A percentile compares a stretch with the other conserved stretches of the same genome.
Evolutionary conservation across 768 basidiomycete species (phyloP).

Genomic region (Plicaturopsis crispa): DNA sequence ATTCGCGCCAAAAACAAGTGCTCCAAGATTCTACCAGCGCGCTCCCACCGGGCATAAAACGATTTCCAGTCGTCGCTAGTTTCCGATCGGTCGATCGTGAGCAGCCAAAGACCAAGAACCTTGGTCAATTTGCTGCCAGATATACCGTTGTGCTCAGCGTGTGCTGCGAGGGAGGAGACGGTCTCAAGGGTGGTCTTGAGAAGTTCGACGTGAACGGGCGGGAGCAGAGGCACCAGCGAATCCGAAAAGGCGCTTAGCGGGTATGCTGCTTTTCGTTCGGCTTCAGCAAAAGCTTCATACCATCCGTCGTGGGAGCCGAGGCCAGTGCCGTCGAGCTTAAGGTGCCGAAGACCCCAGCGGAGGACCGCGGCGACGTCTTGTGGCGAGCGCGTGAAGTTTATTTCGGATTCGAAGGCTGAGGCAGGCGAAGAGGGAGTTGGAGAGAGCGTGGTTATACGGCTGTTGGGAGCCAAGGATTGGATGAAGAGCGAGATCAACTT

Average conservation of each 20-base stretch:
- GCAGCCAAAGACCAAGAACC: slow-evolving; percentile 67
- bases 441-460: slow-evolving; percentile 40
- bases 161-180: slow-evolving; percentile 63
- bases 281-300: slow-evolving; percentile 58
- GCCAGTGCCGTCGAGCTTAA: slow-evolving; percentile 47
- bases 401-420: slow-evolving; percentile 55
- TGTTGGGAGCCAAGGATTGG: slow-evolving; percentile 47
- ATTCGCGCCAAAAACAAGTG: slow-evolving; percentile 70
- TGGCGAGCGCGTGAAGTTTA: slow-evolving; percentile 56
- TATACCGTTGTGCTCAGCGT: slow-evolving; percentile 63
- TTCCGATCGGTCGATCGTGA: slow-evolving; percentile 39
- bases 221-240: slow-evolving; percentile 51
- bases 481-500: slow-evolving; percentile 67
- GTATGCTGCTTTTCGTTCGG: slow-evolving; percentile 54
- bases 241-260: slow-evolving; percentile 58
- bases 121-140: slow-evolving; percentile 76
- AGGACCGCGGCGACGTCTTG: slow-evolving; percentile 77
- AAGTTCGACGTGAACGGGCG: slow-evolving; percentile 49
- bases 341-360: slow-evolving; percentile 75
- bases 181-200: slow-evolving; percentile 51
- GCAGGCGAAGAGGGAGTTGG: slow-evolving; percentile 37
- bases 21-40: slow-evolving; percentile 62
- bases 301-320: slow-evolving; percentile 53
- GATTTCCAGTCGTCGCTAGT: slow-evolving; percentile 49
- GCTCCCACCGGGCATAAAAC: slow-evolving; percentile 74